Base-by-base conservation (phyloP, 2,329 filamentous ascomycete species). In the Leptographium lundbergii region DNA sequence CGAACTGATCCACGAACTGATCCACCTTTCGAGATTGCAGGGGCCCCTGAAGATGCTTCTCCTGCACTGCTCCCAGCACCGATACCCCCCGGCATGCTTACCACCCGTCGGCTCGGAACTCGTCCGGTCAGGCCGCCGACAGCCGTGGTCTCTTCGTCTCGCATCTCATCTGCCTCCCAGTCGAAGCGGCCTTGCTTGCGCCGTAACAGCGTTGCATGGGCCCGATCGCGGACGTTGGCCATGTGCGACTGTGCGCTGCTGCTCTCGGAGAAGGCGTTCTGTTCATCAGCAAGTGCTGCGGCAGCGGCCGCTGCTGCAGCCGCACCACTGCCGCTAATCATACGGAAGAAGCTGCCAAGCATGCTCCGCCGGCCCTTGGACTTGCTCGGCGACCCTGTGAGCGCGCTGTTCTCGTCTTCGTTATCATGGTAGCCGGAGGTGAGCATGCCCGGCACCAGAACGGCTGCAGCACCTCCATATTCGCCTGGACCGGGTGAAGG, bases 341-440 rank as follows among this genome's bases (percentile, higher is more conserved):
- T 85, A 45, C 85, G 78, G 22, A 81, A 77, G 24, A 91, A 69
- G 54, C 82, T 88, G 25, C 86, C 86, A 13, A 91, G 73, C 84
- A 86, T 89, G 27, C 79, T 80, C n/a, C 78, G 73, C 4, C 77
- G 71, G 64, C 76, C 73, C 66, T 82, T 84, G 14, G 66, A 72
- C 72, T 85, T 79, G 67, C 81, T 81, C 24, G 84, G 77, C 57
- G 80, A 81, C 0, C 80, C 75, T 1, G 79, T 52, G 3, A 60
- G 74, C n/a, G 68, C 59, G 22, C 65, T 62, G 10, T 66, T 63
- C 7, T 69, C 65, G 19, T 68, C 65, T 10, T 66, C 66, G 13
- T 61, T 34, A 0, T 52, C 36, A 14, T 59, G 51, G 25, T 32
- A 42, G n/a, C 53, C 54, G 5, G 19, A 5, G 13, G 14, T 34